Base-by-base conservation (phyloP, 202 grass and related monocot species). In the Dendrocalamus latiflorus region DNA sequence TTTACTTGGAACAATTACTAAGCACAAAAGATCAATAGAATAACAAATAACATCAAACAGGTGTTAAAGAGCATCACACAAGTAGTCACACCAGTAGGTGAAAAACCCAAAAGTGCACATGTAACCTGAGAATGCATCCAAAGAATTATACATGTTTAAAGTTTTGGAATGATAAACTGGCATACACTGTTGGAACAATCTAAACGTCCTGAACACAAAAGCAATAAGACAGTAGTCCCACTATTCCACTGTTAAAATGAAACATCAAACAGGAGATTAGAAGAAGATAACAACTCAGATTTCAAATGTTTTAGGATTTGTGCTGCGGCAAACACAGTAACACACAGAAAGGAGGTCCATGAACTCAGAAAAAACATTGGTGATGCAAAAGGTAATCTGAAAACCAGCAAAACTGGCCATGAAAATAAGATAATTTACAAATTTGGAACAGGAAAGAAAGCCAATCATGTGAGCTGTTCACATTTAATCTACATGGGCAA, bases 1-100 rank as follows among this genome's bases (percentile, higher is more conserved):
- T 75, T 14, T 76, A 42, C 37, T 10, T 44, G 54, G 20, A 76
- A 75, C 33, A 42, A 22, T 42, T 39, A 20, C 11, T 39, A 24
- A 4, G 4, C 21, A 60, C 21, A 62, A 26, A 77, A 47, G n/a
- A 47, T 44, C 22, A 24, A 17, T 60, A 45, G 0, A 22, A 56
- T 22, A 22, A 15, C 36, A 76, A 18, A 42, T 33, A 26, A 20
- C 63, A n/a, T 6, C 74, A 61, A 63, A 77, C 16, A 77, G 8
- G 24, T 43, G 39, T 34, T 6, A 77, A 77, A 63, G 8, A 33
- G 74, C 22, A 77, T 77, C 71, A 83, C 30, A 81, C 10, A 76
- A 30, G 71, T 39, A 76, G 37, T 77, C 71, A 83, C 30, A 81
- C 10, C 68, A 30, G 71, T 39, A 76, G 37, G 33, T 15, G 44